Evolutionary conservation across 106 monocot species (phyloP).

Genomic region (Allium sativum): DNA sequence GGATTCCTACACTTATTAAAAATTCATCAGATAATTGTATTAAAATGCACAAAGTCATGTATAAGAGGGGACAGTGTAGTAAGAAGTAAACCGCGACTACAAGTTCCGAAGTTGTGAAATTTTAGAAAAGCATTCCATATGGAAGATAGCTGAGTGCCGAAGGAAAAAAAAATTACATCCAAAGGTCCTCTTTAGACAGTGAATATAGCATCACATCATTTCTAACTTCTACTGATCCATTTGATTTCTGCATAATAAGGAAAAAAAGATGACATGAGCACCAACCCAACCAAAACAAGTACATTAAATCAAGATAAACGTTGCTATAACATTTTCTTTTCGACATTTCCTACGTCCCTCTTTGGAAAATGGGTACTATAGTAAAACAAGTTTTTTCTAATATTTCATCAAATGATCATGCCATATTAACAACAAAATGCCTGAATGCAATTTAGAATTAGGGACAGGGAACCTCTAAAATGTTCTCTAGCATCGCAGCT

Average conservation of each 20-base stretch:
- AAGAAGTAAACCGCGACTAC: not conserved
- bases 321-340: too few relatives aligned
- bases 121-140: conserved; percentile 92
- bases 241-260: conserved; percentile 50
- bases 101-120: conserved; percentile 53
- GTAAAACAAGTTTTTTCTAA: too few relatives aligned
- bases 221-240: conserved; percentile 41
- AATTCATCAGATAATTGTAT: too few relatives aligned
- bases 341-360: too few relatives aligned
- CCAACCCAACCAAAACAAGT: not conserved
- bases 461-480: conserved; percentile 42
- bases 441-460: too few relatives aligned
- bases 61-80: too few relatives aligned
- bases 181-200: conserved; percentile 69
- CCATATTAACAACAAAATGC: too few relatives aligned
- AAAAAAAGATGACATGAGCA: not conserved
- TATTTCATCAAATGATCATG: too few relatives aligned
- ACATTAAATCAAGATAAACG: not conserved
- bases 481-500: conserved; percentile 38
- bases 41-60: too few relatives aligned
- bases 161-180: conserved; percentile 40
- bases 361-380: too few relatives aligned
- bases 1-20: too few relatives aligned
- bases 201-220: conserved; percentile 56
- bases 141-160: conserved; percentile 69